Base-by-base conservation (phyloP, 208 protist genomes). In the Trypanosomatidae sp. region DNA sequence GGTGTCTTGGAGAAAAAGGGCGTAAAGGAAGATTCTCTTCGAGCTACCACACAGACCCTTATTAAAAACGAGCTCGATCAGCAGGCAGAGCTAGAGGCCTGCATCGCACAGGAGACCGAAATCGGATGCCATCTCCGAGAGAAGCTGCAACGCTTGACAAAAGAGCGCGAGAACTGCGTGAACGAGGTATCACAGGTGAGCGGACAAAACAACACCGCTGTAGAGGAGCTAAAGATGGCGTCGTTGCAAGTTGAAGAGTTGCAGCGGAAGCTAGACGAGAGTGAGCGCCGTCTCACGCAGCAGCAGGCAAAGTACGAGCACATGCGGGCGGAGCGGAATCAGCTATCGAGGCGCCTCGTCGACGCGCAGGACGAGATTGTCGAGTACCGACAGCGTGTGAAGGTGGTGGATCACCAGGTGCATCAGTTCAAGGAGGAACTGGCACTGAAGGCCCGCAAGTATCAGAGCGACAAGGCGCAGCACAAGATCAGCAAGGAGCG, bases 281-380 rank as follows among this genome's bases (percentile, higher is more conserved):
- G 99, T 62, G 89, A 94, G 58, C 71, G 84, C 2, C 80, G 82
- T n/a, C 76, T 95, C 30, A 78, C 75, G 39, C 81, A 83, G 81
- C 85, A 93, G 77, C 96, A 98, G 77, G 85, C 84, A 62, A 65
- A 81, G 36, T 95, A 99, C 59, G 98, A 99, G 81, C 92, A 98
- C 62, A 91, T 99, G 39, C 87, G 98, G 10, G 80, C 93, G 3
- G 98, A 99, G 78, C 79, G 99, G 30, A 99, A 99, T 74, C 83
- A 99, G 39, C 99, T 99, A 79, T 98, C 96, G 22, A 99, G 99
- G 83, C 97, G 98, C 53, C 82, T 99, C 25, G 90, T 99, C 67
- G 96, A 99, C 76, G 85, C 97, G n/a, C 97, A 99, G 71, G 97
- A 98, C 66, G 98, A 99, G 74, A 99, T 99, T 59, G 87, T 94